Base-by-base conservation (phyloP, 208 protist genomes). In the Sergeia podlipaevii region DNA sequence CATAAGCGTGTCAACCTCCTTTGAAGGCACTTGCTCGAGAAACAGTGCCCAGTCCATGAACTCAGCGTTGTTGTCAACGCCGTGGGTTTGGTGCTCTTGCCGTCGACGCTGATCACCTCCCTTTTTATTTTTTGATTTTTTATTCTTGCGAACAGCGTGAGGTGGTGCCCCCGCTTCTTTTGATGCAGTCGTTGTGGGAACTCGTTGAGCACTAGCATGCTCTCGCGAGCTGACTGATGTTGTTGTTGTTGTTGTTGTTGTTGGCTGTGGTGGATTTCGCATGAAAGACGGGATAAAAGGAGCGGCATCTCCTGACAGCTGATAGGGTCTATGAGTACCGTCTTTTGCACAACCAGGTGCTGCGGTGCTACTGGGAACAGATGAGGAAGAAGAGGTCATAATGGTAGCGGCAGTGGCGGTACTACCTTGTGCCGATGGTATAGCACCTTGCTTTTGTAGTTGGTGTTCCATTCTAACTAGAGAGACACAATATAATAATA, bases 221-320 rank as follows among this genome's bases (percentile, higher is more conserved):
- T n/a, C n/a, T n/a, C n/a, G n/a, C n/a, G n/a, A n/a, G n/a, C n/a
- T 60, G 29, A 1, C 23, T 50, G 13, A 26, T 36, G 17, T 60
- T 3, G n/a, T 45, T 37, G 34, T 41, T 2, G 42, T 26, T 27
- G 51, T 34, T 6, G 43, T 36, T 36, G 24, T 17, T 2, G 68
- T n/a, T 7, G 24, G 41, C 15, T 29, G 21, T 15, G 33, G 17
- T 6, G 48, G 30, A 3, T 30, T 32, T 7, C 53, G 53, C 62
- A 85, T 65, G 49, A 79, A 89, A 1, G 74, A 77, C 5, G 81
- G 81, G 13, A 72, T 61, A 53, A 89, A 89, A 4, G 81, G 81
- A 10, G 37, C 36, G 10, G 77, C 81, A 38, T 80, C 65, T 2
- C 64, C 52, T 0, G 80, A 87, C n/a, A 87, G 73, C 7, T 37